phyloP scores from a whole-genome alignment of 352 stramenopile species.

The Phytophthora macrochlamydospora region DNA sequence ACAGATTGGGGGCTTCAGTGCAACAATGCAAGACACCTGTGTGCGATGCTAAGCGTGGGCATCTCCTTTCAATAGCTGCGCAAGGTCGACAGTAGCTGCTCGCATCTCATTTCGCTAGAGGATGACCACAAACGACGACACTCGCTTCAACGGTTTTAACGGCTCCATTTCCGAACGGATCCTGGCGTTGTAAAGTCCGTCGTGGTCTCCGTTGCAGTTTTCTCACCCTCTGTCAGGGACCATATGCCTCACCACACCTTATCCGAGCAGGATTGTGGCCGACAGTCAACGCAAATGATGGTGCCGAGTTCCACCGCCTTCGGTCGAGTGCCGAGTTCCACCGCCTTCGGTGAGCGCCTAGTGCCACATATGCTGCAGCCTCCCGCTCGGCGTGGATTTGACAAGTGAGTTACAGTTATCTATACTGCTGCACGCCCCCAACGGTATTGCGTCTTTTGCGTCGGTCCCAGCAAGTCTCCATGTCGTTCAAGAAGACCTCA shows the following conservation, averaged over 20 bases:
- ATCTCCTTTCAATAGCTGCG: background rate
- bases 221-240: background rate
- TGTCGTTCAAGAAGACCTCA: conserved; percentile 26
- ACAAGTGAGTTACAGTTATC: background rate
- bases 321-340: no score
- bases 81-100: background rate
- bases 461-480: conserved; percentile 1
- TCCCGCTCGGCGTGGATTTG: background rate
- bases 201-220: background rate
- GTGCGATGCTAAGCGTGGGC: background rate
- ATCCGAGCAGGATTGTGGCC: no score
- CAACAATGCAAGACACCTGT: background rate
- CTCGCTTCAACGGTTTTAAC: background rate
- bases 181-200: background rate
- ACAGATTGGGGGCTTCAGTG: background rate
- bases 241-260: no score
- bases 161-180: background rate
- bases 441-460: background rate
- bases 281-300: no score
- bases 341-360: no score
- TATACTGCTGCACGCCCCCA: background rate
- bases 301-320: no score
- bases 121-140: background rate
- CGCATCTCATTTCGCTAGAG: background rate
- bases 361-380: no score